These are phyloP conservation scores for Jaltomata sinuosa DNA, from an alignment of 257 asterid genomes.

Conservation along the genomic window DNA sequence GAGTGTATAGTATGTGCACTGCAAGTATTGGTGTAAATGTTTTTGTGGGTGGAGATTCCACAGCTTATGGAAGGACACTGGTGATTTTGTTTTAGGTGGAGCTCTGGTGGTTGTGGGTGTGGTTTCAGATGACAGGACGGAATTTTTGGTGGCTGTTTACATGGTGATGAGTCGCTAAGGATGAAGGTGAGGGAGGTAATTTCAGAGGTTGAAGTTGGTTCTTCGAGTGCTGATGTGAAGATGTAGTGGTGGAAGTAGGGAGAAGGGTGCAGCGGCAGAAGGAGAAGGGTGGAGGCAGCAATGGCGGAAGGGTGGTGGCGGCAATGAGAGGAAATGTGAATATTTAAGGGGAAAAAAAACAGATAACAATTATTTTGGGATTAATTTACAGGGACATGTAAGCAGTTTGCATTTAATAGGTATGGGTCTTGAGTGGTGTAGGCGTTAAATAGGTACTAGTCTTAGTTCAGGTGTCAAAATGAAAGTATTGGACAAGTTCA, in stretches of 20 bases:
- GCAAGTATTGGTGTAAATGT: background rate
- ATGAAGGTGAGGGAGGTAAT: background rate
- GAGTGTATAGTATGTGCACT: background rate
- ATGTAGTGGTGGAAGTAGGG: background rate
- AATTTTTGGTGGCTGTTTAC: background rate
- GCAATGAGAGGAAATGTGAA: background rate
- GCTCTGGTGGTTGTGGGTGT: background rate
- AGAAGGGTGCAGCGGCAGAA: background rate
- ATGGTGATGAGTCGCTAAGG: background rate
- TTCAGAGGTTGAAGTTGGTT: background rate
- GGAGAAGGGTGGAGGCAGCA: background rate
- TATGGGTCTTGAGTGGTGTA: background rate
- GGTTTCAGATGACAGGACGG: background rate
- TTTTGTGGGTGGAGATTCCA: background rate
- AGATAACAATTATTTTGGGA: background rate
- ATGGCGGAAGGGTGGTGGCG: background rate
- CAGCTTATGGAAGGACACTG: background rate
- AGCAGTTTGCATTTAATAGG: background rate
- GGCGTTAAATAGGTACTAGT: background rate
- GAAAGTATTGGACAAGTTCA: background rate
- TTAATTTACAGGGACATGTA: background rate
- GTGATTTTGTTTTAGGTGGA: background rate
- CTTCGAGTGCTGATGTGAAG: background rate
- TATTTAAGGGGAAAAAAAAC: background rate
- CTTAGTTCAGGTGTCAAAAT: background rate